Evolutionary conservation across 495 filamentous ascomycete species (phyloP), one percentile per base, ranked within the genome.

Genomic region (Podospora fimiseda): DNA sequence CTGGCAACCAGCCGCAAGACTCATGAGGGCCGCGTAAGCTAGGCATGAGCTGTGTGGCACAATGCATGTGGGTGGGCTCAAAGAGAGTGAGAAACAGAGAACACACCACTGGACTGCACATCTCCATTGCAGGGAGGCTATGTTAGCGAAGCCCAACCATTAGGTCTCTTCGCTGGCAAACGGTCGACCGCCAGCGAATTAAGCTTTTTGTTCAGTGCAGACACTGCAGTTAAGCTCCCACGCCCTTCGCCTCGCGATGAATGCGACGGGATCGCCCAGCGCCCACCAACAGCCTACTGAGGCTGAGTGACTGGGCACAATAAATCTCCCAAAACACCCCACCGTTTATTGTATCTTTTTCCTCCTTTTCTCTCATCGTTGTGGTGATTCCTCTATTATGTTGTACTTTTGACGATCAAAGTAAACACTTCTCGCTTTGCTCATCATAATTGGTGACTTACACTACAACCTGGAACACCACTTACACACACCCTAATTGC

Each of bases 391-490:
- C n/a, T n/a, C n/a, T n/a, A n/a, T n/a, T n/a, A n/a, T n/a, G n/a
- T n/a, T n/a, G n/a, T n/a, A n/a, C n/a, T n/a, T n/a, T n/a, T n/a
- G n/a, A n/a, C n/a, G n/a, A n/a, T n/a, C n/a, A n/a, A n/a, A n/a
- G n/a, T n/a, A n/a, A n/a, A n/a, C n/a, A n/a, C n/a, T n/a, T n/a
- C n/a, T n/a, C n/a, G n/a, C n/a, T n/a, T n/a, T n/a, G n/a, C n/a
- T n/a, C n/a, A n/a, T n/a, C n/a, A n/a, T n/a, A n/a, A n/a, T n/a
- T n/a, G n/a, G n/a, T n/a, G n/a, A n/a, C n/a, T n/a, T n/a, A n/a
- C n/a, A n/a, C n/a, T n/a, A n/a, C n/a, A n/a, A n/a, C n/a, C 22
- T 54, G 44, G 42, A 55, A 37, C 38, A 24, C 27, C 27, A 11
- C 27, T 33, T 33, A 33, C 27, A 11, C 27, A 19, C 23, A 36